Conservation (phyloP, 2,329 filamentous ascomycete species). For the Thielaviopsis musarum region DNA sequence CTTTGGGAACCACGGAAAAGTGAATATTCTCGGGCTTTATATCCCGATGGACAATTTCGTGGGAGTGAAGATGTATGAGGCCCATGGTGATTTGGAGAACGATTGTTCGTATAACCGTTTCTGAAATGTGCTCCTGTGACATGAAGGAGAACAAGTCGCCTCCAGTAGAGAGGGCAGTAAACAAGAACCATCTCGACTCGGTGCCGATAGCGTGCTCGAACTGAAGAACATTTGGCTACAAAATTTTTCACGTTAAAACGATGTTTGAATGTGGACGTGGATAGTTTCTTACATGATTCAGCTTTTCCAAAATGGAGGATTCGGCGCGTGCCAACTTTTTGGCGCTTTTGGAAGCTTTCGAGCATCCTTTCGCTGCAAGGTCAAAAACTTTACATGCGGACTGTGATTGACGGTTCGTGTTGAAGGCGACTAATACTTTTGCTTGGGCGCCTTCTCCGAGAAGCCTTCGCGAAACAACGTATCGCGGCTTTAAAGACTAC, state of each 20-base stretch:
- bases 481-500: slow-evolving; percentile 21
- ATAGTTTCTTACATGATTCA: slow-evolving; percentile 33
- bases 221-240: slow-evolving; percentile 7
- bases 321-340: slow-evolving; percentile 44
- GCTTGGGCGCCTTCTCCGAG: slow-evolving; percentile 24
- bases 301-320: slow-evolving; percentile 30
- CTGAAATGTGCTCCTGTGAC: slow-evolving; percentile 9
- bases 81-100: slow-evolving; percentile 30
- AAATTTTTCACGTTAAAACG: neutral
- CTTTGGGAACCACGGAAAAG: slow-evolving; percentile 27
- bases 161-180: slow-evolving; percentile 39
- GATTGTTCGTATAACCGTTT: slow-evolving; percentile 19
- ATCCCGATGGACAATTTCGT: slow-evolving; percentile 34
- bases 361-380: neutral
- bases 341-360: slow-evolving; percentile 28
- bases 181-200: slow-evolving; percentile 26
- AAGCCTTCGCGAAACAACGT: slow-evolving; percentile 20
- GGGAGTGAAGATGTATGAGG: slow-evolving; percentile 30
- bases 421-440: slow-evolving; percentile 23
- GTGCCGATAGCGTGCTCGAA: slow-evolving; percentile 2
- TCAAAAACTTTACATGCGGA: neutral
- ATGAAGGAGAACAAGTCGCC: slow-evolving; percentile 36
- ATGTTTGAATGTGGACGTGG: neutral
- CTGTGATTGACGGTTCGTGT: slow-evolving; percentile 20
- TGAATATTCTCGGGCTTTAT: slow-evolving; percentile 39